These are phyloP conservation scores for Platanthera zijinensis DNA, from an alignment of 106 monocot genomes.

Conservation along the genomic window DNA sequence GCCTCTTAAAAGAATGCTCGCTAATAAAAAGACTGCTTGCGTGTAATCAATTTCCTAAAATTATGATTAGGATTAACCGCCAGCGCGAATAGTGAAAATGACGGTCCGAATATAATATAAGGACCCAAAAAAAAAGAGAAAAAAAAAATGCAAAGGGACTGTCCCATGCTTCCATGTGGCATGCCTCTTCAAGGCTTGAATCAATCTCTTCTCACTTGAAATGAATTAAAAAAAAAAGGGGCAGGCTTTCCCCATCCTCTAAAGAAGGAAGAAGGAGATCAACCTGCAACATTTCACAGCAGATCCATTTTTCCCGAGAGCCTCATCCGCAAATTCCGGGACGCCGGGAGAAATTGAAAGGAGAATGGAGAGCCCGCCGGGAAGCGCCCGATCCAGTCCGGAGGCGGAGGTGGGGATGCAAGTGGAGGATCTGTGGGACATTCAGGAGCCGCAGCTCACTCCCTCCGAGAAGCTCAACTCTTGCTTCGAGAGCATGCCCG, in stretches of 20 bases:
- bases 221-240: no score
- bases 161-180: no score
- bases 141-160: no score
- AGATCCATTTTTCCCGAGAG: constrained; percentile 1
- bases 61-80: no score
- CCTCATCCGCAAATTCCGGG: neutral
- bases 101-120: no score
- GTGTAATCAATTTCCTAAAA: no score
- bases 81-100: no score
- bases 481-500: constrained; percentile 67
- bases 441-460: constrained; percentile 58
- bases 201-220: no score
- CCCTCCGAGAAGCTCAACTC: constrained; percentile 81
- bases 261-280: neutral
- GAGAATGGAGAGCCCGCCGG: constrained; percentile 44
- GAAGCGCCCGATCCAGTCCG: constrained; percentile 53
- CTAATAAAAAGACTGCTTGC: no score
- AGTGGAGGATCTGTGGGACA: constrained; percentile 79
- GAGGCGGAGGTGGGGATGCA: constrained; percentile 72
- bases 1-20: no score
- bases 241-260: neutral
- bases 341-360: neutral
- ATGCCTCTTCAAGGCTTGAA: no score
- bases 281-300: neutral
- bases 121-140: no score